Evolutionary conservation across 2,329 filamentous ascomycete genomes (phyloP).

Genomic region (Ceratocystis destructans): DNA sequence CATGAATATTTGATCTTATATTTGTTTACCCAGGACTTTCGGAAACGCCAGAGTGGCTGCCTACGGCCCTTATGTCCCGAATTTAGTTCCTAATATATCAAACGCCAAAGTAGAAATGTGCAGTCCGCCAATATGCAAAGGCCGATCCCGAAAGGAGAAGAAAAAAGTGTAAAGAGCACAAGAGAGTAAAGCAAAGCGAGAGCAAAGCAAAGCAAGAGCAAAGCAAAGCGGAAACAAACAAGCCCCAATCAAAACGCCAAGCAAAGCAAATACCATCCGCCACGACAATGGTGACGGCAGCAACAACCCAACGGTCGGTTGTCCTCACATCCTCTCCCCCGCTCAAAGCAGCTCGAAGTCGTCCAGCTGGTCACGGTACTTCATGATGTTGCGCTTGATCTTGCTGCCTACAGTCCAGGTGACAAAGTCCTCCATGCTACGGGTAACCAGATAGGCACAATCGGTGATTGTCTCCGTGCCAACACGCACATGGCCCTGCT

Average conservation of each 20-base stretch:
- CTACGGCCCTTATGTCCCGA: background rate
- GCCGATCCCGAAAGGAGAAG: background rate
- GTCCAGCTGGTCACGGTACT: conserved; percentile 86
- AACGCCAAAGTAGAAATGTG: conserved; percentile 1
- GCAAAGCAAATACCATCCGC: background rate
- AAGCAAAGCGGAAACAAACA: background rate
- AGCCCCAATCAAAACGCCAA: background rate
- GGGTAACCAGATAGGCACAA: conserved; percentile 74
- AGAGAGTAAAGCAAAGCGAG: background rate
- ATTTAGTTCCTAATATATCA: background rate
- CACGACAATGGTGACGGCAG: background rate
- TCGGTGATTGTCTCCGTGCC: conserved; percentile 85
- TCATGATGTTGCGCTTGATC: conserved; percentile 92
- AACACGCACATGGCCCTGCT: conserved; percentile 86
- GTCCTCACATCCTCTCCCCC: background rate
- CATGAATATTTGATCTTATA: background rate
- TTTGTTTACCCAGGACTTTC: background rate
- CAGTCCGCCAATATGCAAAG: conserved; percentile 7
- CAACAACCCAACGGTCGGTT: background rate
- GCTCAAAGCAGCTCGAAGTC: conserved; percentile 77
- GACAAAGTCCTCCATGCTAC: conserved; percentile 88
- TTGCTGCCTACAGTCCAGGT: conserved; percentile 94
- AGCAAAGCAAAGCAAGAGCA: too few species aligned
- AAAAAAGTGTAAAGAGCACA: background rate
- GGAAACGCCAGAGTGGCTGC: background rate